Evolutionary conservation across 139 green algal genomes (phyloP), one percentile per base, ranked within the genome.

Genomic region (Volvox reticuliferus): DNA sequence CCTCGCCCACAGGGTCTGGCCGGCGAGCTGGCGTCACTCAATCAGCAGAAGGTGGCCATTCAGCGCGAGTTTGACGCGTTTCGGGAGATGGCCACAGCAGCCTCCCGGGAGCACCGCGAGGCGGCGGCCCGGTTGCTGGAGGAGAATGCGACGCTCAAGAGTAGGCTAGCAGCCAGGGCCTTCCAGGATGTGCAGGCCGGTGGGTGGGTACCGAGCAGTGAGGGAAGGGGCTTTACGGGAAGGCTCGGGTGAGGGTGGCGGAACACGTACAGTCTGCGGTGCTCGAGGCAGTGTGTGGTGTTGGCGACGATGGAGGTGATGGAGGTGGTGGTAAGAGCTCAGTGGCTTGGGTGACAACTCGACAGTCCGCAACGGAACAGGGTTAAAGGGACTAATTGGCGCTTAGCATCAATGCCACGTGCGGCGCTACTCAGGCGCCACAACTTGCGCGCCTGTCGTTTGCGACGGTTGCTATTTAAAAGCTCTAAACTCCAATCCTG

Each of bases 11-110:
- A 95, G 93, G 83, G 87, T 0, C 37, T 95, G 12, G 81, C 92
- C 21, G 82, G 71, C 22, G 91, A 96, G 87, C 91, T 95, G 35
- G 92, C 89, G 2, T 33, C 80, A 22, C 83, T 96, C 5, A 93
- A 93, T 68, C 94, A 94, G 77, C 77, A 93, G 21, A 95, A 94
- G 79, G 91, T 94, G 76, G 92, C 94, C 55, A 37, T 95, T 22
- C 94, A 96, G 79, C 91, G 92, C 22, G 94, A 96, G 79, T 95
- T 95, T 86, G 92, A 95, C 79, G 89, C 94, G 2, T 96, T 94
- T 91, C 93, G 92, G 44, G 86, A 90, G 18, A 62, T 90, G 71
- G 86, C 86, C 50, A 76, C 73, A 22, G 50, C 86, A 0, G 18
- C 89, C 0, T 16, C 89, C 0, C 89, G 92, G 0, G 71, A 92